Percentiles rank a stretch among this genome's conserved stretches.
Conservation (phyloP, 1,284 basidiomycete genomes). For the Fomitopsis schrenkii region DNA sequence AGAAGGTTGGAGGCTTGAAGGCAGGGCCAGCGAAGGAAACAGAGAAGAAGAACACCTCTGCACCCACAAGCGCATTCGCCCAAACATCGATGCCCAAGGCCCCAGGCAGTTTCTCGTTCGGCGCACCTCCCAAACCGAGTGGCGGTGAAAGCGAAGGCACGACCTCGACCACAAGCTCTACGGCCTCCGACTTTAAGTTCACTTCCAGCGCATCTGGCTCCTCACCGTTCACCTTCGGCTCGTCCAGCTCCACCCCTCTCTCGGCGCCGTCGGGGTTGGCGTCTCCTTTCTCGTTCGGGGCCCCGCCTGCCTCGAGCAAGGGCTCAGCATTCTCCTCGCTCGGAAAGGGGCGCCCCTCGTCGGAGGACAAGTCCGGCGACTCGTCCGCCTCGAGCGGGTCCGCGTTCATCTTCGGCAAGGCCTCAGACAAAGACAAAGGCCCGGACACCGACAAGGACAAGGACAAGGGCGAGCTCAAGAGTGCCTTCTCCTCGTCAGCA, state of each 20-base stretch:
- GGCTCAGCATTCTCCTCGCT: constrained; percentile 4
- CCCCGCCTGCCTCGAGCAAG: constrained; percentile 8
- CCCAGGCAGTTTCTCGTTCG: constrained; percentile 28
- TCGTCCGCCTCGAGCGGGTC: neutral
- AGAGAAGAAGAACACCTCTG: neutral
- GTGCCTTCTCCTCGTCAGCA: constrained; percentile 7
- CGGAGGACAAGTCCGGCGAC: neutral
- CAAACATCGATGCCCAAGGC: constrained; percentile 38
- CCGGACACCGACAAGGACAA: constrained; percentile 7
- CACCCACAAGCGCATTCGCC: constrained; percentile 1
- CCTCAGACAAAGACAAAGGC: constrained; percentile 9
- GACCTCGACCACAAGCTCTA: neutral
- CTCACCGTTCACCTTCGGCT: constrained; percentile 16
- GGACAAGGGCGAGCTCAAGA: constrained; percentile 11
- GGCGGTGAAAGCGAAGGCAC: neutral
- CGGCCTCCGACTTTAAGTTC: neutral
- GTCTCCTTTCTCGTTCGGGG: constrained; percentile 9
- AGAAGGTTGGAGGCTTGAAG: constrained; percentile 24
- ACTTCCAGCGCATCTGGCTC: neutral
- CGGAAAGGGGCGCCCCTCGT: neutral
- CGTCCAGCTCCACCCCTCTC: neutral
- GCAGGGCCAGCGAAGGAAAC: neutral
- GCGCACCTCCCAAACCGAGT: constrained; percentile 12
- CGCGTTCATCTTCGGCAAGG: constrained; percentile 16
- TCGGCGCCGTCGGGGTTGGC: neutral